Percentiles rank a stretch among this genome's conserved stretches.
phyloP scores from a whole-genome alignment of 345 rosid genomes.

The Populus simonii region DNA sequence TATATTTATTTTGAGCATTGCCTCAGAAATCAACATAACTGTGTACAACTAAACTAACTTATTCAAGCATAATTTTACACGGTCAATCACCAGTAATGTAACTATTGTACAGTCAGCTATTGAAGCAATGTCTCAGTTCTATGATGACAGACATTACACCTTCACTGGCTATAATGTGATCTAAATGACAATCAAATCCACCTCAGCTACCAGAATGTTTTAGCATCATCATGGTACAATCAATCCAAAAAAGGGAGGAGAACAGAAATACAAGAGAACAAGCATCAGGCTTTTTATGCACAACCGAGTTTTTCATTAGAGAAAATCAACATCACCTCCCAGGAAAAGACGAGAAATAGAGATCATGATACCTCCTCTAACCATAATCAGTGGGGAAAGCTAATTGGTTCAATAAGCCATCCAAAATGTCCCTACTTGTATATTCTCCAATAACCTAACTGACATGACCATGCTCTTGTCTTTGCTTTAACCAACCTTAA shows the following conservation, averaged over 20 bases:
- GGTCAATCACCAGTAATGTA: not conserved
- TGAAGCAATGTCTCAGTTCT: not conserved
- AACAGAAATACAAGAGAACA: not conserved
- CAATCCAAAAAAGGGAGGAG: not conserved
- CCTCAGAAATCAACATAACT: not conserved
- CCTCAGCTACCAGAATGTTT: not conserved
- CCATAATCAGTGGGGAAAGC: not conserved
- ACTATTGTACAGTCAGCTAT: not conserved
- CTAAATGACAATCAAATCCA: not conserved
- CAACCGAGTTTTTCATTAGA: not conserved
- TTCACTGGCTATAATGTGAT: not conserved
- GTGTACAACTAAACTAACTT: not conserved
- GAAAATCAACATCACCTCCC: not conserved
- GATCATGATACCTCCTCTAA: not conserved
- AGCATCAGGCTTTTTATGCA: not conserved
- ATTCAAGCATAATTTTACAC: not conserved
- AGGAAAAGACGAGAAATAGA: not conserved
- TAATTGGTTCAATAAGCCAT: not conserved
- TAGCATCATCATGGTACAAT: not conserved
- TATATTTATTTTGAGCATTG: not conserved
- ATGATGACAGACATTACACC: not conserved
- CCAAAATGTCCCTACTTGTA: not conserved
- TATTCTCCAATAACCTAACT: not conserved
- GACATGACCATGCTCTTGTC: not conserved
- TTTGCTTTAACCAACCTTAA: slow-evolving; percentile 5